These are phyloP conservation scores for Nitzschia sp. DNA, from an alignment of 108 stramenopile species.

Conservation along the genomic window DNA sequence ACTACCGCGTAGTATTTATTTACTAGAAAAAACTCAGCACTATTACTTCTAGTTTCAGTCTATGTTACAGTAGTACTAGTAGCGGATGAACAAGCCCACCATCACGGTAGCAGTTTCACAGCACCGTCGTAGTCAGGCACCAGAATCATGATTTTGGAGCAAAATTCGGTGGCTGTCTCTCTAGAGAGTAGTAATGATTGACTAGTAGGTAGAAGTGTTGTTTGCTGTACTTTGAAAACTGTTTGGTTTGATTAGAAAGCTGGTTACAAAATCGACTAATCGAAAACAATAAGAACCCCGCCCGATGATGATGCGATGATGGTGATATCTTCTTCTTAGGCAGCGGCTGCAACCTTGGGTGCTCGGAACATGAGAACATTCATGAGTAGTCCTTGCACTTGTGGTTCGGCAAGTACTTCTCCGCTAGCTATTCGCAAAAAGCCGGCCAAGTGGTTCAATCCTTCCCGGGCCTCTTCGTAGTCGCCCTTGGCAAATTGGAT, in stretches of 20 bases:
- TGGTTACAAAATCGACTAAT: not conserved
- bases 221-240: not conserved
- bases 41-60: too few species aligned
- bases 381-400: conserved; percentile 22
- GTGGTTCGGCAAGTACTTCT: conserved; percentile 7
- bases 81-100: too few species aligned
- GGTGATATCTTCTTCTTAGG: too few species aligned
- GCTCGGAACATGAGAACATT: conserved; percentile 12
- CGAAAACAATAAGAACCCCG: not conserved
- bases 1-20: too few species aligned
- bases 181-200: too few species aligned
- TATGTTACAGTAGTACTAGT: too few species aligned
- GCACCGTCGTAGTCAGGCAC: too few species aligned
- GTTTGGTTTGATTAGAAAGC: not conserved
- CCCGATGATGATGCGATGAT: not conserved
- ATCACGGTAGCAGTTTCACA: too few species aligned
- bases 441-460: conserved; percentile 6
- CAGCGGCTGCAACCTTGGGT: conserved; percentile 21
- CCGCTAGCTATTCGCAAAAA: conserved; percentile 6
- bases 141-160: too few species aligned
- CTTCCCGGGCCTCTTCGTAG: conserved; percentile 12
- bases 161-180: too few species aligned
- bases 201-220: too few species aligned
- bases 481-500: conserved; percentile 19
- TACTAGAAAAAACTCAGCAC: too few species aligned